Percentiles rank a stretch among this genome's conserved stretches.
Conservation (phyloP, 2,329 filamentous ascomycete genomes). For the Erysiphe pulchra region DNA sequence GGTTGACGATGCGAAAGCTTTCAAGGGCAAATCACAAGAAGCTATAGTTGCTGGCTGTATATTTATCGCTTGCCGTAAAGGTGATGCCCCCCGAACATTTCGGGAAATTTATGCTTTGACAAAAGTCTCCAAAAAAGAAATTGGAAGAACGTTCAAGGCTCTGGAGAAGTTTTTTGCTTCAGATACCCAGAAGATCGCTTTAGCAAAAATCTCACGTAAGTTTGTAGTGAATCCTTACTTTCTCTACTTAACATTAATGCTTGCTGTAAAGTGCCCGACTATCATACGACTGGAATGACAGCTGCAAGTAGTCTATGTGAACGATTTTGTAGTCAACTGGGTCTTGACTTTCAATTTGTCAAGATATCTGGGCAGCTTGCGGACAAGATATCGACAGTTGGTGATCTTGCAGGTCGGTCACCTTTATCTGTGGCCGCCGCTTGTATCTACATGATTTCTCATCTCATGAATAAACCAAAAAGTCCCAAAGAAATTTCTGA, state of each 20-base stretch:
- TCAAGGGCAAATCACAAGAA: constrained; percentile 89
- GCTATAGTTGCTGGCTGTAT: constrained; percentile 89
- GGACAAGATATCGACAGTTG: constrained; percentile 47
- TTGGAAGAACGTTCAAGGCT: constrained; percentile 82
- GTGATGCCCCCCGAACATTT: constrained; percentile 68
- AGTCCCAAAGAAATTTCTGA: constrained; percentile 65
- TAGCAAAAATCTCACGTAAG: constrained; percentile 20
- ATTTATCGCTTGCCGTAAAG: constrained; percentile 89
- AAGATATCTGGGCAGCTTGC: constrained; percentile 61
- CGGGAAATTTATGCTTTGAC: constrained; percentile 85
- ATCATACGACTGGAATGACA: constrained; percentile 51
- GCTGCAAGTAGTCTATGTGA: constrained; percentile 64
- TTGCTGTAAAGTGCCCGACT: constrained; percentile 19
- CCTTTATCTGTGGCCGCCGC: constrained; percentile 84
- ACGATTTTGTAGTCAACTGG: constrained; percentile 70
- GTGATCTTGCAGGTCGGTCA: constrained; percentile 65
- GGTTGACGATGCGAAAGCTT: constrained; percentile 71
- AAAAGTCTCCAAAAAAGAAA: constrained; percentile 89
- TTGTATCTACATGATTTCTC: constrained; percentile 87
- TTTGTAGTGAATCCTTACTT: constrained; percentile 7
- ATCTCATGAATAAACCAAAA: constrained; percentile 57
- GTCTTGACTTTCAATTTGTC: constrained; percentile 46
- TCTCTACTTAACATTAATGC: constrained; percentile 11
- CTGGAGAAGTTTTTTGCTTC: constrained; percentile 70
- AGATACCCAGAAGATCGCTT: constrained; percentile 34